A percentile compares a stretch with the other conserved stretches of the same genome.
These are phyloP conservation scores for Sordaria brevicollis DNA, from an alignment of 495 filamentous ascomycete genomes.

Conservation along the genomic window DNA sequence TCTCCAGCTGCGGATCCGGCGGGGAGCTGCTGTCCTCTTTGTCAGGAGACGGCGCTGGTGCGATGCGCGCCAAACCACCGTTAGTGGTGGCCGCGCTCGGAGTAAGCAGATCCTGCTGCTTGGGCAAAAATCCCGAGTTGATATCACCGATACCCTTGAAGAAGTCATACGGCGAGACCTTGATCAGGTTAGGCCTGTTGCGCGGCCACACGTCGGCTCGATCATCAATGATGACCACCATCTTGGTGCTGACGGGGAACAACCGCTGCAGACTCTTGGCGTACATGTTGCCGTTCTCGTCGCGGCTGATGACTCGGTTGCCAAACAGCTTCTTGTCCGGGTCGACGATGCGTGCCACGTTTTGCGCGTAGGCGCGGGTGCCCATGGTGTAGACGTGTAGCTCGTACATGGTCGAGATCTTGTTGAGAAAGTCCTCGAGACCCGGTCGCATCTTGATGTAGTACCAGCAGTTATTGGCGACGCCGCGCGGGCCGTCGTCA, in stretches of 20 bases:
- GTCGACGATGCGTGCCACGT: slow-evolving; percentile 89
- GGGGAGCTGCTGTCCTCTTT: slow-evolving; percentile 5
- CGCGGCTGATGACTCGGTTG: slow-evolving; percentile 86
- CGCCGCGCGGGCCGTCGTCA: slow-evolving; percentile 64
- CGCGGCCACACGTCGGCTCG: slow-evolving; percentile 95
- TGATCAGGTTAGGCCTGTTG: slow-evolving; percentile 88
- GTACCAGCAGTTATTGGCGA: slow-evolving; percentile 70
- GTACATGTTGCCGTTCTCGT: slow-evolving; percentile 88
- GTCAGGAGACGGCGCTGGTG: slow-evolving; percentile 4
- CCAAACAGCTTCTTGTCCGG: slow-evolving; percentile 84
- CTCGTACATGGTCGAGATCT: slow-evolving; percentile 75
- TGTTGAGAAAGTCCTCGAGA: slow-evolving; percentile 69
- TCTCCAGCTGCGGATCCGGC: slow-evolving; percentile 10
- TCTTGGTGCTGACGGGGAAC: slow-evolving; percentile 95
- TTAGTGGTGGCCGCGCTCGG: slow-evolving; percentile 14
- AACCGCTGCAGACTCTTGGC: slow-evolving; percentile 83
- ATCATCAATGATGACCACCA: slow-evolving; percentile 99
- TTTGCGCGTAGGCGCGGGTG: slow-evolving; percentile 83
- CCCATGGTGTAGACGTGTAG: slow-evolving; percentile 99
- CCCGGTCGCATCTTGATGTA: slow-evolving; percentile 98
- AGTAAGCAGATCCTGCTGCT: slow-evolving; percentile 62
- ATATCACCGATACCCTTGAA: slow-evolving; percentile 98
- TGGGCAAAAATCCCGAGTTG: slow-evolving; percentile 93
- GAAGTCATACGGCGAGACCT: slow-evolving; percentile 91
- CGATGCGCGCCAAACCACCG: slow-evolving; percentile 1